Base-by-base conservation (phyloP, 805 yeast species). In the Pichia thaimueangensis region DNA sequence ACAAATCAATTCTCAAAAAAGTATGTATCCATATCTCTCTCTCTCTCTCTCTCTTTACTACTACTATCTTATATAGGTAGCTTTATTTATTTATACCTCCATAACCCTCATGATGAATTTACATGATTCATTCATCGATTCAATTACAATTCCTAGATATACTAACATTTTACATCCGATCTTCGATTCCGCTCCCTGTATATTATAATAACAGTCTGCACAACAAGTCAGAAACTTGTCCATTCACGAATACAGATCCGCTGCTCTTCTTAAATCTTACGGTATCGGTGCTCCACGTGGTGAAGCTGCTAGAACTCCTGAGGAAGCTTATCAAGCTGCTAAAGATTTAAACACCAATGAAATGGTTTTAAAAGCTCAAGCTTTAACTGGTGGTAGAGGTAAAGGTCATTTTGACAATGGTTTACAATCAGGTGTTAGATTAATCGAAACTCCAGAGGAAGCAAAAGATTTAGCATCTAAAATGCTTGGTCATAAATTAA, bases 351-450 rank as follows among this genome's bases (percentile, higher is more conserved):
- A 76, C 55, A 74, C 85, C 52, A 80, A 81, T 59, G 94, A 85
- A 57, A 72, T 93, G 67, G 99, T 93, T 50, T 76, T 93, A 66
- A 93, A 93, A 74, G 98, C 98, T 48, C 99, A 93, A 72, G 97
- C 96, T 37, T 76, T 93, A 60, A 89, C 99, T 46, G 99, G 99
- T 70, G 99, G 99, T 62, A 82, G 99, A 70, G 99, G 99, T 70
- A 93, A 93, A 69, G 99, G 99, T 51, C 89, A 86, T 68, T 89
- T 93, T 54, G 96, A 89, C 70, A 81, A 80, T 57, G 98, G 98
- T 41, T 79, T 86, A 63, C 80, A 91, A 71, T 95, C 97, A 39
- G 99, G 98, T 73, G 96, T 93, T 59, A 84, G 87, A 70, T 74
- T 93, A 68, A 86, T 86, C 55, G 72, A 81, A 45, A 72, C 89